phyloP scores from a whole-genome alignment of 2,329 filamentous ascomycete genomes.

The Penicillium sumatraense region DNA sequence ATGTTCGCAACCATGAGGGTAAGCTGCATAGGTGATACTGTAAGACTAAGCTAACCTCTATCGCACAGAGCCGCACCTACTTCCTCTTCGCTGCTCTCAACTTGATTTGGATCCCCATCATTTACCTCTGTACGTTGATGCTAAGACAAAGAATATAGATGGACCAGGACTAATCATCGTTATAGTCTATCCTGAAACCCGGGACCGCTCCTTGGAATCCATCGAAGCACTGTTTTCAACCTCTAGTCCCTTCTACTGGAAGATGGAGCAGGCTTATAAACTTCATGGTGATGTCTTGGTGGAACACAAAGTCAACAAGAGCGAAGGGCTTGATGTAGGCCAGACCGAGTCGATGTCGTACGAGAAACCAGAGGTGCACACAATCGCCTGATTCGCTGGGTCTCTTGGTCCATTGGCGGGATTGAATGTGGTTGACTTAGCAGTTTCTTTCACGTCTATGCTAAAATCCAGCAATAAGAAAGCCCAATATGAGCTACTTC shows the following conservation, averaged over 20 bases:
- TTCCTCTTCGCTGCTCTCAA: constrained; percentile 59
- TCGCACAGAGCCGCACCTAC: constrained; percentile 51
- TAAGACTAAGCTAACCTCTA: constrained; percentile 1
- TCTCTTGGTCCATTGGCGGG: not conserved
- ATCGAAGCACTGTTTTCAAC: constrained; percentile 57
- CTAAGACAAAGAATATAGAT: not conserved
- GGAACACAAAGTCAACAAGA: constrained; percentile 1
- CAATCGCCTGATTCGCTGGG: not conserved
- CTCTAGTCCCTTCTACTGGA: constrained; percentile 50
- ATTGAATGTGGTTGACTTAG: not conserved
- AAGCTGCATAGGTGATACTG: not conserved
- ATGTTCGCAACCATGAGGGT: constrained; percentile 52
- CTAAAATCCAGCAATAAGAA: not conserved
- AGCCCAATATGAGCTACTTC: not conserved
- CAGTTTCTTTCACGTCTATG: not conserved
- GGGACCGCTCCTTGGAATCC: constrained; percentile 55
- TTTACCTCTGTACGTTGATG: constrained; percentile 45
- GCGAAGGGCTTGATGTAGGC: not conserved
- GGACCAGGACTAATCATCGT: constrained; percentile 6
- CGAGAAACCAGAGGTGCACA: not conserved
- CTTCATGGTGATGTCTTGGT: constrained; percentile 29
- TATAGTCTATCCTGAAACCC: constrained; percentile 58
- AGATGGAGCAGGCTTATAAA: constrained; percentile 50
- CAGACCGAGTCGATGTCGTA: not conserved
- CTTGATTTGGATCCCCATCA: constrained; percentile 55